Percentiles rank a stretch among this genome's conserved stretches.
phyloP scores from a whole-genome alignment of 2,329 filamentous ascomycete genomes.

The Penicillium janthinellum region DNA sequence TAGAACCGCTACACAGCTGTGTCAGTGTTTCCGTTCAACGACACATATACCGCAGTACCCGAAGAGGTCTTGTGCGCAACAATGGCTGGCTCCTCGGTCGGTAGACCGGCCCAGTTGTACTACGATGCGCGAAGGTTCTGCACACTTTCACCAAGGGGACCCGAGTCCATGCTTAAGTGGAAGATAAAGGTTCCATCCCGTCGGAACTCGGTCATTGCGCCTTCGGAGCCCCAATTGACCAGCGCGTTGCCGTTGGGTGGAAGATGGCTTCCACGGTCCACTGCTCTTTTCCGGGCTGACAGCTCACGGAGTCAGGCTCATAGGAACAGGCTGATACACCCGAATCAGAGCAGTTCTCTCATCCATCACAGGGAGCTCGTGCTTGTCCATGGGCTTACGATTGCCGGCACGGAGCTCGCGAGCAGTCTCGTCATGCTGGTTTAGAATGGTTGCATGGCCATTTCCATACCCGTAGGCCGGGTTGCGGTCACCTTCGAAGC shows the following conservation, averaged over 20 bases:
- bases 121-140: slow-evolving; percentile 45
- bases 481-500: slow-evolving; percentile 58
- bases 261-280: slow-evolving; percentile 60
- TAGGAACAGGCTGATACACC: slow-evolving; percentile 55
- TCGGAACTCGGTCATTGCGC: slow-evolving; percentile 43
- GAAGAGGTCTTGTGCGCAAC: slow-evolving; percentile 38
- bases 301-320: slow-evolving; percentile 51
- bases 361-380: slow-evolving; percentile 59
- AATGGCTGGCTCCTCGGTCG: slow-evolving; percentile 40
- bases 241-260: slow-evolving; percentile 56
- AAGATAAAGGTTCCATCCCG: slow-evolving; percentile 39
- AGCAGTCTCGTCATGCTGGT: slow-evolving; percentile 58
- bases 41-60: slow-evolving; percentile 54
- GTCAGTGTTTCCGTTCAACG: slow-evolving; percentile 57
- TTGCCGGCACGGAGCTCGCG: slow-evolving; percentile 53
- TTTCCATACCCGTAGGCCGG: slow-evolving; percentile 56
- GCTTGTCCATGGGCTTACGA: slow-evolving; percentile 55
- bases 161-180: slow-evolving; percentile 48
- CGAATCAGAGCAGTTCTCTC: slow-evolving; percentile 57
- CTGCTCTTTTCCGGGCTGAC: slow-evolving; percentile 48
- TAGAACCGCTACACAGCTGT: slow-evolving; percentile 55
- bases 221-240: slow-evolving; percentile 59
- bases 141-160: slow-evolving; percentile 39
- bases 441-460: slow-evolving; percentile 56
- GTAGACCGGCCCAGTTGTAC: slow-evolving; percentile 44